These are phyloP conservation scores for Rosa rugosa DNA, from an alignment of 306 rosid genomes.

Conservation along the genomic window DNA sequence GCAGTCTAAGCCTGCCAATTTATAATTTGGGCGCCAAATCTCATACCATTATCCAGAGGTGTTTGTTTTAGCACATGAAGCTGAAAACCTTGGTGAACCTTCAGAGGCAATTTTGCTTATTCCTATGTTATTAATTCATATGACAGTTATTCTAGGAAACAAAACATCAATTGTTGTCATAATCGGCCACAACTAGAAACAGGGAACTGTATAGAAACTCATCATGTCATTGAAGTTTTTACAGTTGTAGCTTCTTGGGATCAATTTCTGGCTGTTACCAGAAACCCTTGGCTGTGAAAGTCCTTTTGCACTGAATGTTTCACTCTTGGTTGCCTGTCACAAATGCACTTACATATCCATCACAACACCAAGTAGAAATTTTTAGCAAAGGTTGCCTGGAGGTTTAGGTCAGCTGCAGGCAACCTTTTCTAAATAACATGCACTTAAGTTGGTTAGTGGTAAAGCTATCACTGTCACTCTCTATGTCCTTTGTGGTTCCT, in stretches of 20 bases:
- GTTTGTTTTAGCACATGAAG: constrained; percentile 56
- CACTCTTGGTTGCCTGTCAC: neutral
- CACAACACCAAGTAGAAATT: neutral
- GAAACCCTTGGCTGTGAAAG: neutral
- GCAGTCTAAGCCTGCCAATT: constrained; percentile 50
- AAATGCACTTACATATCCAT: neutral
- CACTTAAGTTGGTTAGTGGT: neutral
- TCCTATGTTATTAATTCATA: constrained; percentile 23
- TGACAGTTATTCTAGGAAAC: neutral
- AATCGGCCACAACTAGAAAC: neutral
- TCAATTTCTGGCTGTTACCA: neutral
- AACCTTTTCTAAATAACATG: neutral
- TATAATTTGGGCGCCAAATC: constrained; percentile 38
- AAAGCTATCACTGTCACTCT: neutral
- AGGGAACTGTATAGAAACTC: neutral
- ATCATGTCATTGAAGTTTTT: neutral
- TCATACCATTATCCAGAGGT: constrained; percentile 39
- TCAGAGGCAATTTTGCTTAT: constrained; percentile 34
- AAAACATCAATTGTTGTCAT: neutral
- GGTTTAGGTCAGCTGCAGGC: neutral
- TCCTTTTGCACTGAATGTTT: neutral
- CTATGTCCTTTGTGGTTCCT: neutral
- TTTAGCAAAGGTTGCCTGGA: neutral
- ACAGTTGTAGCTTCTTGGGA: neutral
- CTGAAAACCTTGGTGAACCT: constrained; percentile 64